These are phyloP conservation scores for Barnettozyma wickerhamii DNA, from an alignment of 805 yeast genomes.

Conservation along the genomic window DNA sequence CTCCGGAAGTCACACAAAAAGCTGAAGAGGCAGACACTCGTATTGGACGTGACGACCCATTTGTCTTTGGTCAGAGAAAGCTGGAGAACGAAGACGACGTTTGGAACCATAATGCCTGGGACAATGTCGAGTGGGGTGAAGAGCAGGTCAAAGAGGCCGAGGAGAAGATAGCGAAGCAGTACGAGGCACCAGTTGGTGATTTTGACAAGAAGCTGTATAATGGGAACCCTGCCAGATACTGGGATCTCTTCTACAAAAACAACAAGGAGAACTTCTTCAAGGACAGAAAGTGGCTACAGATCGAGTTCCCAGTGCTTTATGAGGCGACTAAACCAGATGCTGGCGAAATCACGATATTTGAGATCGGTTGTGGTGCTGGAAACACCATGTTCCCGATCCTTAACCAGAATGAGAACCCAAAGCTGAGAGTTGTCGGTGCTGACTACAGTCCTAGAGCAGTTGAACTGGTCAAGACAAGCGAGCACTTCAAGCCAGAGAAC, in stretches of 20 bases:
- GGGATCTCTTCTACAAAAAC: conserved; percentile 92
- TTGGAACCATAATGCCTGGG: conserved; percentile 91
- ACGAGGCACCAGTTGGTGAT: conserved; percentile 79
- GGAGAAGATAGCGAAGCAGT: conserved; percentile 68
- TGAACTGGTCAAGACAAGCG: conserved; percentile 68
- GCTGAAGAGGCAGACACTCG: conserved; percentile 36
- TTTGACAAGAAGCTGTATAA: conserved; percentile 78
- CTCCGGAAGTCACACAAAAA: conserved; percentile 3
- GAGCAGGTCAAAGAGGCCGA: conserved; percentile 78
- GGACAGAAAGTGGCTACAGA: conserved; percentile 92
- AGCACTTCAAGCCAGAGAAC: conserved; percentile 50
- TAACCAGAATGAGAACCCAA: conserved; percentile 75
- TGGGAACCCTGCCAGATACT: conserved; percentile 83
- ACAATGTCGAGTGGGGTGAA: conserved; percentile 96
- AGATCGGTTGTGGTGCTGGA: conserved; percentile 98
- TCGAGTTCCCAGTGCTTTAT: conserved; percentile 86
- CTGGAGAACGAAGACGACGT: conserved; percentile 73
- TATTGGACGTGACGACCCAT: conserved; percentile 83
- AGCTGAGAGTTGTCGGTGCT: conserved; percentile 72
- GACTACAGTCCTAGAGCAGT: conserved; percentile 91
- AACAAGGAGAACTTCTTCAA: conserved; percentile 93
- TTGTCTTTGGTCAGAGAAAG: conserved; percentile 84
- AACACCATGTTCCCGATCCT: conserved; percentile 92
- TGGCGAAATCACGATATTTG: conserved; percentile 72
- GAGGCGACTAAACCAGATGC: conserved; percentile 70